Percentiles rank a stretch among this genome's conserved stretches.
phyloP scores from a whole-genome alignment of 2,329 filamentous ascomycete genomes.

The Didymella exigua region DNA sequence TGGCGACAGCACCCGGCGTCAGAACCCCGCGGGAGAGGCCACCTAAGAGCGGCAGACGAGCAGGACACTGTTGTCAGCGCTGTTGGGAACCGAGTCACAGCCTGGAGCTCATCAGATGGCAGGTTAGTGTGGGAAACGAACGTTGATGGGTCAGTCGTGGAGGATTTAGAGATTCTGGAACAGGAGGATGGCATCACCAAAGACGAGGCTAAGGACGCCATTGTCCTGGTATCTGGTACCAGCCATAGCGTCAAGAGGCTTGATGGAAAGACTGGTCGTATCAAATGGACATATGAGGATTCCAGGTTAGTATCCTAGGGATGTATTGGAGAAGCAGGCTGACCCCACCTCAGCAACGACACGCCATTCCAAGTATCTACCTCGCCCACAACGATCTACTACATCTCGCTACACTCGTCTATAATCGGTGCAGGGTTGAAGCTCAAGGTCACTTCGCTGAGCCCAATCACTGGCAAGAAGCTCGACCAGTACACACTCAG shows the following conservation, averaged over 20 bases:
- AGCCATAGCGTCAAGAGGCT: slow-evolving; percentile 70
- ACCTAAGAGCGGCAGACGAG: slow-evolving; percentile 75
- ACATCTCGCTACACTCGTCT: slow-evolving; percentile 74
- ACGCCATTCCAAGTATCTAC: slow-evolving; percentile 75
- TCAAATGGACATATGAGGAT: slow-evolving; percentile 80
- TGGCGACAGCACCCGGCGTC: slow-evolving; percentile 81
- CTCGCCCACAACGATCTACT: slow-evolving; percentile 72
- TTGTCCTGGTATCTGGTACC: slow-evolving; percentile 68
- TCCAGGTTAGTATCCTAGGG: slow-evolving; percentile 50
- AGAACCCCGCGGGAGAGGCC: slow-evolving; percentile 38
- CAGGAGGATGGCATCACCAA: slow-evolving; percentile 63
- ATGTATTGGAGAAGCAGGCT: slow-evolving; percentile 8
- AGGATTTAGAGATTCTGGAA: slow-evolving; percentile 79
- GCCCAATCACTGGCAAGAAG: slow-evolving; percentile 74
- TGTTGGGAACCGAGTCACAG: slow-evolving; percentile 70
- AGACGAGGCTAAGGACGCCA: slow-evolving; percentile 66
- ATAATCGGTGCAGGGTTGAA: slow-evolving; percentile 67
- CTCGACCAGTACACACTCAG: slow-evolving; percentile 73
- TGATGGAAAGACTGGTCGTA: slow-evolving; percentile 71
- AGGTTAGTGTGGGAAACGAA: slow-evolving; percentile 75
- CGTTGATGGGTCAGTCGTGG: slow-evolving; percentile 62
- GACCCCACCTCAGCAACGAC: slow-evolving; percentile 61
- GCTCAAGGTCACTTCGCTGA: slow-evolving; percentile 75
- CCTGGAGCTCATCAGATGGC: slow-evolving; percentile 85
- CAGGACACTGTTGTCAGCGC: slow-evolving; percentile 79